Evolutionary conservation across 2,329 filamentous ascomycete genomes (phyloP).

Genomic region (Pyrenochaeta sp.): DNA sequence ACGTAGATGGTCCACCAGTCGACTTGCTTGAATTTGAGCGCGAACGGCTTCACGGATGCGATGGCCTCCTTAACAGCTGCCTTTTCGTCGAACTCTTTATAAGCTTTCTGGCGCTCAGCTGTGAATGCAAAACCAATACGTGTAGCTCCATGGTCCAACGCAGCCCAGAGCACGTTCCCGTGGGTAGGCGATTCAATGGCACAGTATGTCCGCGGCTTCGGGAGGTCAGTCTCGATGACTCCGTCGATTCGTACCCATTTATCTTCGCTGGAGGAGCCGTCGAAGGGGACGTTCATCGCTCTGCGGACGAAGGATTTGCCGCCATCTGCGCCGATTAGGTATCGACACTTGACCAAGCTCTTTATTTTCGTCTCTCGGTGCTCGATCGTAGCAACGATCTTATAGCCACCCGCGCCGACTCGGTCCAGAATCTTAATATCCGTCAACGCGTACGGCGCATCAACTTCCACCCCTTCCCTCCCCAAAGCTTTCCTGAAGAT

Average conservation of each 20-base stretch:
- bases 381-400: constrained; percentile 40
- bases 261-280: constrained; percentile 60
- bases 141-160: constrained; percentile 62
- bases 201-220: constrained; percentile 57
- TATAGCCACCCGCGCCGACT: constrained; percentile 32
- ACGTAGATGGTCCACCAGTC: constrained; percentile 58
- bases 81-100: constrained; percentile 46
- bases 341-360: constrained; percentile 53
- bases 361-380: constrained; percentile 36
- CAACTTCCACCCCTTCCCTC: constrained; percentile 48
- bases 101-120: constrained; percentile 50
- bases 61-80: constrained; percentile 52
- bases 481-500: constrained; percentile 58
- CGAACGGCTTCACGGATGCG: constrained; percentile 52
- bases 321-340: constrained; percentile 63
- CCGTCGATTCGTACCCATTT: constrained; percentile 65
- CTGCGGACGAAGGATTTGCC: constrained; percentile 60
- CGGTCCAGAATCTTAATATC: constrained; percentile 51
- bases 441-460: constrained; percentile 49
- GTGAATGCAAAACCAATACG: constrained; percentile 64
- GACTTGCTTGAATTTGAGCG: constrained; percentile 49
- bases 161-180: constrained; percentile 65
- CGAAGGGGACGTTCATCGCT: constrained; percentile 58
- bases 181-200: constrained; percentile 62
- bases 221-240: constrained; percentile 59